phyloP scores from a whole-genome alignment of 2,329 filamentous ascomycete species.

The Cyphellophora attinorum region DNA sequence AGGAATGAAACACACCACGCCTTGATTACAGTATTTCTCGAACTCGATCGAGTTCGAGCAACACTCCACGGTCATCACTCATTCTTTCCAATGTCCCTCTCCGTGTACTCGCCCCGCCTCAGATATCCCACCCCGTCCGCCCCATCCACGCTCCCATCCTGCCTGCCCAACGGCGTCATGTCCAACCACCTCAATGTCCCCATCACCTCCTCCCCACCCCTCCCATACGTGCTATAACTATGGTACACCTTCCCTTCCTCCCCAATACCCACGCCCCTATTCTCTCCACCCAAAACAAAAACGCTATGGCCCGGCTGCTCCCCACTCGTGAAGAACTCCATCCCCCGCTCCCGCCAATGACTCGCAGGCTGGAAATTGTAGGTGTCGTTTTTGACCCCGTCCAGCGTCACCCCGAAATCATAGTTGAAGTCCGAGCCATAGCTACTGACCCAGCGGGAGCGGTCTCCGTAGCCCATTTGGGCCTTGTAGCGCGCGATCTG shows the following conservation, averaged over 20 bases:
- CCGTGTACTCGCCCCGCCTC: slow-evolving; percentile 12
- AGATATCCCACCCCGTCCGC: slow-evolving; percentile 9
- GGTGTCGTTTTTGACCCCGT: slow-evolving; percentile 20
- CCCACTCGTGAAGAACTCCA: slow-evolving; percentile 16
- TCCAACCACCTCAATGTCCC: slow-evolving; percentile 11
- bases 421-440: slow-evolving; percentile 30
- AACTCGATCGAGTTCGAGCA: too few species aligned
- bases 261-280: slow-evolving; percentile 5
- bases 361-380: slow-evolving; percentile 21
- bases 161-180: slow-evolving; percentile 11
- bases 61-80: too few species aligned
- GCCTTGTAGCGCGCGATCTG: slow-evolving; percentile 29
- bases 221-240: slow-evolving; percentile 22
- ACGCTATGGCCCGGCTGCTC: slow-evolving; percentile 30
- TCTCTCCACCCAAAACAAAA: slow-evolving; percentile 21
- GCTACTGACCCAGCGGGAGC: slow-evolving; percentile 26
- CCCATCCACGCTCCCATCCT: slow-evolving; percentile 8
- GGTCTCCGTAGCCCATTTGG: slow-evolving; percentile 30
- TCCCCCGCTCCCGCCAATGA: slow-evolving; percentile 7
- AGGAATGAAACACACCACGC: too few species aligned
- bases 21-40: slow-evolving; percentile 15
- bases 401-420: slow-evolving; percentile 29
- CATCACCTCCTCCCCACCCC: slow-evolving; percentile 9
- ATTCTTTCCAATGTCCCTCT: slow-evolving; percentile 5
- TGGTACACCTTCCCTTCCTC: slow-evolving; percentile 26